Evolutionary conservation across 768 basidiomycete species (phyloP), one percentile per base, ranked within the genome.

Genomic region (Tulasnella sp.): DNA sequence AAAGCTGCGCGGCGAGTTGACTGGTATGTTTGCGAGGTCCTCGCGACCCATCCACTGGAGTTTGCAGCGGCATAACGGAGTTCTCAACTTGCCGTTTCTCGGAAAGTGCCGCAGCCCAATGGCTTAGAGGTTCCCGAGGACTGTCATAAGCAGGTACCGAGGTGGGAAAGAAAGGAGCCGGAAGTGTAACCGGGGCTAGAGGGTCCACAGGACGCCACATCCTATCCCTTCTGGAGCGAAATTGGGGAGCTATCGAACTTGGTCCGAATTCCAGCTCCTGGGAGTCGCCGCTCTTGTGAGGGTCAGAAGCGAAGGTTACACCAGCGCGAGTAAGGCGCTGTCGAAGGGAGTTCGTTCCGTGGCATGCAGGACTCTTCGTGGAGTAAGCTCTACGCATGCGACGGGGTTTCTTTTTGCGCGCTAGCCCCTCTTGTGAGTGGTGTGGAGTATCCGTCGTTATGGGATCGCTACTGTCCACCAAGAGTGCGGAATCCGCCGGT

Each of bases 291-390:
- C 62, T 68, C 12, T 68, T 34, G 62, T 68, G 31, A 34, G 34
- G 62, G 62, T 68, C 62, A 5, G 62, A 68, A 68, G 62, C 52
- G 12, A n/a, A 68, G 62, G 6, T 7, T 68, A 34, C 62, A 68
- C 62, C 34, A 31, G 34, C 62, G 62, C 62, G 62, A 68, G 62
- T 68, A 68, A 68, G 62, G 62, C 62, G 62, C 34, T 68, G n/a
- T 68, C 31, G 62, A 36, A 68, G 62, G 24, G 62, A 68, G 34
- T 0, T 0, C 31, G 31, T 68, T 27, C 62, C 31, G 62, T 68
- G 62, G 62, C 27, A 34, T 27, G 27, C 62, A 36, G 62, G 34
- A 36, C 36, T 68, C 62, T 27, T 68, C 31, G 62, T 68, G 62
- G 62, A 68, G 62, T 18, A 27, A 16, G 27, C 62, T 68, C 62